Evolutionary conservation across 192 early-diverging fungal genomes (phyloP).

Genomic region (Dissophora ornata): DNA sequence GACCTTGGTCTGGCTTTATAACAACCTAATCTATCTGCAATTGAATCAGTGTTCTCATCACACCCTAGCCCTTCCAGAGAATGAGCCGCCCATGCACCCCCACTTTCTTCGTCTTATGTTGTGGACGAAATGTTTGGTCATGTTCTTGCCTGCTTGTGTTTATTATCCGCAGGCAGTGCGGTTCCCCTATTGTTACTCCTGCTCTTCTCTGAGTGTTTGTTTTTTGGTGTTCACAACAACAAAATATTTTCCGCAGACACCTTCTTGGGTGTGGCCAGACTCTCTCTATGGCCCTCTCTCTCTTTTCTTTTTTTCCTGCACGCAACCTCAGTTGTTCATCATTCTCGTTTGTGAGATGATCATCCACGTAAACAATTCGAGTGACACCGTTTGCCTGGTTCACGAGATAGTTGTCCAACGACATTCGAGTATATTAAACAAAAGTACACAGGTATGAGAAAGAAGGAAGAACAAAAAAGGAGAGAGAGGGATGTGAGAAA

Average conservation of each 20-base stretch:
- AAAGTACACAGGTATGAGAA: background rate
- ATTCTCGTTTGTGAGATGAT: background rate
- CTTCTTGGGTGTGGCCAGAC: background rate
- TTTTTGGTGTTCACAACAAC: too few species aligned
- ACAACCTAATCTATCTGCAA: too few species aligned
- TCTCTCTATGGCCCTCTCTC: background rate
- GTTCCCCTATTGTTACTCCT: too few species aligned
- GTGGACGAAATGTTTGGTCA: too few species aligned
- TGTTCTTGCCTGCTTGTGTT: too few species aligned
- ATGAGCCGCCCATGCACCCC: too few species aligned
- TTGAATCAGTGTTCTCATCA: too few species aligned
- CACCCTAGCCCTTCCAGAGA: too few species aligned
- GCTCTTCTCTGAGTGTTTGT: too few species aligned
- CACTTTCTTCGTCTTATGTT: too few species aligned
- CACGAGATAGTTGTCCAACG: conserved; percentile 12
- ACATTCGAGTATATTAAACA: background rate
- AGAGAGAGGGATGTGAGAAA: too few species aligned
- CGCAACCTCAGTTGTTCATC: background rate
- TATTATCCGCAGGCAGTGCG: background rate
- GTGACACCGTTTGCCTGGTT: background rate
- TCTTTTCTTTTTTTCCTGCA: background rate
- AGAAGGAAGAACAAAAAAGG: background rate
- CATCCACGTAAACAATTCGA: background rate
- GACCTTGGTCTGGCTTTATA: too few species aligned
- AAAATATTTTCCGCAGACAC: conserved; percentile 24